Base-by-base conservation (phyloP, 2,329 filamentous ascomycete species). In the Furcasterigmium furcatum region DNA sequence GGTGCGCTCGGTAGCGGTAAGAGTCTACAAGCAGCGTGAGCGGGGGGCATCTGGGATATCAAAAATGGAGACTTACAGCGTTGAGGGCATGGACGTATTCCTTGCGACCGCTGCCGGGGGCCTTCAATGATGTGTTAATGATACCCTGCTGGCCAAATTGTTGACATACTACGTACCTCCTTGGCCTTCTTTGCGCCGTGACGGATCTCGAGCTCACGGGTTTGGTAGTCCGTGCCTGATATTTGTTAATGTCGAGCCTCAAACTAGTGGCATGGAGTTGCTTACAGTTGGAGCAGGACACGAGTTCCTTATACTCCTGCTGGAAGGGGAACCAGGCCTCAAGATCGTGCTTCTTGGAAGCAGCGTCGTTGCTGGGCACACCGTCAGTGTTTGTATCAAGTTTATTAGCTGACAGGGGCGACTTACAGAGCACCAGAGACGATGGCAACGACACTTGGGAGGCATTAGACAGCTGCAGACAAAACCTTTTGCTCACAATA, bases 251-350 rank as follows among this genome's bases (percentile, higher is more conserved):
- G 13, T 34, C 5, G 6, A 9, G 13, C 14, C 5, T 2, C 14
- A 16, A 14, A 13, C 10, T 10, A 20, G 14, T 2, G 29, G 97
- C 65, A 97, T 92, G 38, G 90, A 95, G 75, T 10, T 5, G 9
- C 45, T 42, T 18, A 49, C 94, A 99, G 73, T 99, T 99, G 50
- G 90, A 95, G 79, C 91, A 96, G 18, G 89, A 95, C 42, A 97
- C 94, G 22, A 99, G 81, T 72, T 97, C 94, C 73, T 97, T 97
- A 79, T 97, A 99, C 70, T 97, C 94, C 58, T 87, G 87, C 67
- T 97, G 91, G 76, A 88, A 95, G 14, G 90, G 91, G 67, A 95
- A 96, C 89, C 91, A 95, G 3, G 94, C 92, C 66, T 99, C 94
- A 19, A 99, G 78, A 61, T 99, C 94, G 64, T 86, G 91, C 71